Conservation (phyloP, 257 asterid genomes). For the Nemophila menziesii region DNA sequence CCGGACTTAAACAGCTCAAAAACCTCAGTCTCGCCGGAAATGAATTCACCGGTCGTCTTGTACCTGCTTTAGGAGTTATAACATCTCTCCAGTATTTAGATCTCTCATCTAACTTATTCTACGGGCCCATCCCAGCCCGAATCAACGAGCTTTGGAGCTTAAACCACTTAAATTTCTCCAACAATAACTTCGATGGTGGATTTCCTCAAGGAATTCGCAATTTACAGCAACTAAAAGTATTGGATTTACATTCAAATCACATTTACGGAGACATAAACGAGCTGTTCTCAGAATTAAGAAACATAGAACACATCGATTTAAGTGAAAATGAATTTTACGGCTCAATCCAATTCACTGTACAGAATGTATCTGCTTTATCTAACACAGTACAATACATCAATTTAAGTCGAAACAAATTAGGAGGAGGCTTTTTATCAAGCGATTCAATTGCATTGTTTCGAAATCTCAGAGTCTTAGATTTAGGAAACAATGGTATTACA, state of each 20-base stretch:
- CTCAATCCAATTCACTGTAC: conserved; percentile 34
- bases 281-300: conserved; percentile 48
- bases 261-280: conserved; percentile 42
- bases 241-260: conserved; percentile 63
- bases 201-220: conserved; percentile 52
- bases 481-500: conserved; percentile 42
- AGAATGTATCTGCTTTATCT: conserved; percentile 55
- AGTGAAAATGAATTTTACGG: conserved; percentile 54
- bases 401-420: conserved; percentile 54
- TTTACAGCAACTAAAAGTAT: conserved; percentile 59
- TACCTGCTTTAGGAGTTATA: conserved; percentile 59
- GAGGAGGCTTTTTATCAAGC: conserved; percentile 42
- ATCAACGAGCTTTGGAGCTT: conserved; percentile 54
- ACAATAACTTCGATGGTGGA: conserved; percentile 45
- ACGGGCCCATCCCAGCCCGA: conserved; percentile 67
- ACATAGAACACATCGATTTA: conserved; percentile 63
- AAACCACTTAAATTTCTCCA: conserved; percentile 51
- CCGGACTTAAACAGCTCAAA: conserved; percentile 38
- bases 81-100: conserved; percentile 54
- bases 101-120: conserved; percentile 62
- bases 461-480: conserved; percentile 58
- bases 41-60: conserved; percentile 59
- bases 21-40: conserved; percentile 67
- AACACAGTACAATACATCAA: conserved; percentile 47
- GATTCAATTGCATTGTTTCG: conserved; percentile 44